Percentiles rank a stretch among this genome's conserved stretches.
phyloP scores from a whole-genome alignment of 345 rosid species.

The Streptanthus diversifolius region DNA sequence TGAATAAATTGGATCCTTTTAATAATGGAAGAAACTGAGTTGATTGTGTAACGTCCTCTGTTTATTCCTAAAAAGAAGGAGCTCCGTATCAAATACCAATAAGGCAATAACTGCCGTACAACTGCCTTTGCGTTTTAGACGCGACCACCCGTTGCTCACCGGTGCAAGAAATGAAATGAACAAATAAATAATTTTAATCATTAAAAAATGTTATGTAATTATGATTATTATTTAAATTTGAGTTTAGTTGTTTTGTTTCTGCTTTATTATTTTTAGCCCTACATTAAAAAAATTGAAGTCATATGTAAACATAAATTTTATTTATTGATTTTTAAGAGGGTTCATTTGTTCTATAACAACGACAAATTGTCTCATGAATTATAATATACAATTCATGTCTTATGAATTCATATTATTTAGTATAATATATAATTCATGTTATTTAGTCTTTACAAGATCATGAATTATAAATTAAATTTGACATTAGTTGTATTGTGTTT shows the following conservation, averaged over 20 bases:
- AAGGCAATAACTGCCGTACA: constrained; percentile 9
- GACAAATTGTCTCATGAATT: too few species aligned
- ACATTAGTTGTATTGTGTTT: too few species aligned
- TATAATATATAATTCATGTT: too few species aligned
- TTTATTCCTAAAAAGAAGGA: constrained; percentile 24
- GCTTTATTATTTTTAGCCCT: too few species aligned
- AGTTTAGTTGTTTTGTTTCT: neutral
- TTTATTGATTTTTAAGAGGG: too few species aligned
- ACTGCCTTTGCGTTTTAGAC: constrained; percentile 1
- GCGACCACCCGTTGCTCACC: neutral
- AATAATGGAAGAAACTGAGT: constrained; percentile 9
- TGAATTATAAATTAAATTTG: too few species aligned
- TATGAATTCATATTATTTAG: too few species aligned
- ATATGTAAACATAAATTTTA: too few species aligned
- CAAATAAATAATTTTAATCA: neutral
- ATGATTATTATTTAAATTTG: neutral
- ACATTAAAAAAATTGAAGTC: too few species aligned
- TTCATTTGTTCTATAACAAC: too few species aligned
- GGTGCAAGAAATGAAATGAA: neutral
- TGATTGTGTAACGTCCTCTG: constrained; percentile 29
- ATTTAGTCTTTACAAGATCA: too few species aligned
- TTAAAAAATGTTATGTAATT: neutral
- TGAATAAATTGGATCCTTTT: neutral
- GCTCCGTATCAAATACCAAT: constrained; percentile 4
- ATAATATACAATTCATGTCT: too few species aligned